These are phyloP conservation scores for Aspergillus mulundensis DNA, from an alignment of 495 filamentous ascomycete species.

Conservation along the genomic window DNA sequence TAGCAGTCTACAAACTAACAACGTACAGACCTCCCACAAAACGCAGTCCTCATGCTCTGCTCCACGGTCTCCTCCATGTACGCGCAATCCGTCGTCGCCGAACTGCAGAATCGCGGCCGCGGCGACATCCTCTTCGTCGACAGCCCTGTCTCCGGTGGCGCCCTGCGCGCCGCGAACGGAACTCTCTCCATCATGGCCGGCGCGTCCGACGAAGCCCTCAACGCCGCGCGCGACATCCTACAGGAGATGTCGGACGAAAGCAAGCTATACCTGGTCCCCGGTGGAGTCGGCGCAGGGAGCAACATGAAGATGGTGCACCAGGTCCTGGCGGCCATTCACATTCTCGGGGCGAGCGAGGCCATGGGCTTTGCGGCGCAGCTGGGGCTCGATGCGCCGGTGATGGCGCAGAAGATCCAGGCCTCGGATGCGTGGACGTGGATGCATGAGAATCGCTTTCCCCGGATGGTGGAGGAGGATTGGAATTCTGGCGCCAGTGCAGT, in stretches of 20 bases:
- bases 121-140: constrained; percentile 68
- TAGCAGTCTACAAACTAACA: not conserved
- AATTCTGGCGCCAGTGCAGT: constrained; percentile 62
- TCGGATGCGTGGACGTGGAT: constrained; percentile 73
- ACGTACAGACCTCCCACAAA: constrained; percentile 42
- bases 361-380: constrained; percentile 68
- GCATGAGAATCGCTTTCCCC: constrained; percentile 70
- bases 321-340: constrained; percentile 72
- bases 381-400: constrained; percentile 57
- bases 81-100: constrained; percentile 52
- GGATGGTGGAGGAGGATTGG: constrained; percentile 66
- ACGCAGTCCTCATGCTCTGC: constrained; percentile 64
- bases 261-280: constrained; percentile 70
- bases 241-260: constrained; percentile 54
- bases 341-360: constrained; percentile 66
- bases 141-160: constrained; percentile 74
- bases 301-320: constrained; percentile 90
- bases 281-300: constrained; percentile 72
- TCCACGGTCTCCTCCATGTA: constrained; percentile 71
- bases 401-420: constrained; percentile 52
- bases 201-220: constrained; percentile 52
- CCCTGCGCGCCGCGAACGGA: constrained; percentile 65
- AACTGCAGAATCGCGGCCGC: constrained; percentile 51
- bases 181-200: constrained; percentile 80
- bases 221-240: constrained; percentile 56